Base-by-base conservation (phyloP, 2,329 filamentous ascomycete species). In the Rosellinia necatrix region DNA sequence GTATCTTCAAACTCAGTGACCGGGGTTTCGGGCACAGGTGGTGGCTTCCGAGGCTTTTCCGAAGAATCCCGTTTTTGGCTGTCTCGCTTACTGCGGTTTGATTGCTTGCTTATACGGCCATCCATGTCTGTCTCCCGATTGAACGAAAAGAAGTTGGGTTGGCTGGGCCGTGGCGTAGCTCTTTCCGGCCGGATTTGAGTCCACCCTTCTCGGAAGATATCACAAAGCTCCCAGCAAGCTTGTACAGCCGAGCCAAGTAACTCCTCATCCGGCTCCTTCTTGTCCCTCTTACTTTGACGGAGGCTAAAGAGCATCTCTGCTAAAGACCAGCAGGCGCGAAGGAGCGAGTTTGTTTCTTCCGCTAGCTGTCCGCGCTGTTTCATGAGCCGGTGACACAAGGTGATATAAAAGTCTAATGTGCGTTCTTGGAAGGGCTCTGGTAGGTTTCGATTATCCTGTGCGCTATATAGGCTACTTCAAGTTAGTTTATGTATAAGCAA, bases 1-100 rank as follows among this genome's bases (percentile, higher is more conserved):
- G 89, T 91, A 69, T 97, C 92, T 71, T 97, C 93, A 66, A 97
- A 97, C 64, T 97, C 92, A 4, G 92, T 97, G 0, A 93, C 93
- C 0, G 92, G 92, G 0, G 92, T 97, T 74, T 97, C 93, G 1
- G 92, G 92, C 4, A 87, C 81, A 2, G 76, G 74, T 2, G 72
- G 74, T 15, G 74, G 71, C 50, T 78, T 81, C 51, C 76, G 76
- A 64, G 78, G 70, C 70, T 76, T 76, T 64, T 86, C 76, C 56
- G 83, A 76, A 17, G 72, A 66, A 8, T 76, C 62, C 46, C 77
- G 78, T 65, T 81, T 81, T 37, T 80, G 72, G 63, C 79, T 84
- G 34, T 82, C 79, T 10, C 76, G 76, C 65, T 81, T 84, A 13
- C 81, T 82, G 15, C 80, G 80, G 59, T 78, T 83, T 9, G 79